Base-by-base conservation (phyloP, 257 asterid genomes). In the Capsicum baccatum region DNA sequence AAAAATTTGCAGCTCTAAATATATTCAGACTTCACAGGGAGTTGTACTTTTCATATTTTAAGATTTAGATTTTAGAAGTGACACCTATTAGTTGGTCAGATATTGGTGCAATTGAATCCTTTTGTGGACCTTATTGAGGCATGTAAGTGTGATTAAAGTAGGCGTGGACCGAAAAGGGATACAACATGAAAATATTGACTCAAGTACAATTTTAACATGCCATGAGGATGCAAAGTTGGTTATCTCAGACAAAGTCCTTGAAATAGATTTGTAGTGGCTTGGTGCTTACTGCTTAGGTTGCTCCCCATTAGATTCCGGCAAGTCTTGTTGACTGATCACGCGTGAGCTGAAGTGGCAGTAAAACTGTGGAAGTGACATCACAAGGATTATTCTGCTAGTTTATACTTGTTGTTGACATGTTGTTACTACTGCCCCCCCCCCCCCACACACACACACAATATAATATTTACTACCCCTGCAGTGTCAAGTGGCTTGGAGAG, bases 121-220 rank as follows among this genome's bases (percentile, higher is more conserved):
- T 73, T 48, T 73, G 14, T 73, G 58, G 80, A 73, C 80, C 80
- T 73, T 47, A n/a, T 11, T 73, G 59, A 47, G 80, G 60, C 60
- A 48, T 73, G 80, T 54, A 47, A 48, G 59, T 48, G 42, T 6
- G 6, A 48, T 50, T 48, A 21, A 66, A 66, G 48, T 6, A 11
- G 60, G 44, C 59, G 44, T 19, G 44, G 79, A 71, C 8, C 9
- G 37, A 71, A 70, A 56, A 17, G 79, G 12, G 42, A 5, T 73
- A 73, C 44, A 13, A 19, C 60, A 12, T 19, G 60, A 48, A 73
- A 21, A 48, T 73, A 19, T 73, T 73, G 80, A 48, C 19, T 50
- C 1, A 42, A 50, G 60, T 73, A 73, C 60, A 48, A 48, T 73
- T 21, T 73, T 50, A 6, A 7, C 0, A 69, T 69, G 19, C 78